Conservation (phyloP, 805 yeast species). For the Kodamaea laetipori region DNA sequence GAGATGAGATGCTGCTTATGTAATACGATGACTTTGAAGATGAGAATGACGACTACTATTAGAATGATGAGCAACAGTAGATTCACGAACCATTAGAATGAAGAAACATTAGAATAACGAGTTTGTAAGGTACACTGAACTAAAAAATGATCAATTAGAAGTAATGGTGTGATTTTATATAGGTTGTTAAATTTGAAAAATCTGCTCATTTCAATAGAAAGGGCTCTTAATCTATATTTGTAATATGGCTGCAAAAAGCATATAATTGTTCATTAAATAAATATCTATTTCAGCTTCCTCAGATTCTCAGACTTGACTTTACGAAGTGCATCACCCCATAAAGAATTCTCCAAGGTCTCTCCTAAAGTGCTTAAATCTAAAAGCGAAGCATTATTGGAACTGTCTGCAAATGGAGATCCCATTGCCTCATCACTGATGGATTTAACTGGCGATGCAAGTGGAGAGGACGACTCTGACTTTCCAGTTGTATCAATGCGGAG, state of each 20-base stretch:
- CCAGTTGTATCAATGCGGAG: conserved; percentile 20
- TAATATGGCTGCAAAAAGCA: no score
- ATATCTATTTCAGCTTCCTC: conserved; percentile 6
- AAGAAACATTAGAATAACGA: no score
- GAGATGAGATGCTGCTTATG: neutral
- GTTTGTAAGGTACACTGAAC: no score
- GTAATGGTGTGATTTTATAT: no score
- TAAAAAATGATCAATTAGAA: no score
- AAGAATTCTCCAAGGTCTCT: conserved; percentile 26
- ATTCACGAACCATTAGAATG: no score
- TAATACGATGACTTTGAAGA: neutral
- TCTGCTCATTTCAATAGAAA: no score
- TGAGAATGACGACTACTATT: no score
- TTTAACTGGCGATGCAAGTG: neutral
- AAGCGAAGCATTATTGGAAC: conserved; percentile 16
- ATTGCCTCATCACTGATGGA: conserved; percentile 13
- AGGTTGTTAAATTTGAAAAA: no score
- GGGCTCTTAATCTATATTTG: no score
- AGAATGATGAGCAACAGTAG: no score
- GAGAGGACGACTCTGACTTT: neutral
- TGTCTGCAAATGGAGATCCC: conserved; percentile 20
- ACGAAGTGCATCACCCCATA: conserved; percentile 30
- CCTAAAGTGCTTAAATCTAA: conserved; percentile 27
- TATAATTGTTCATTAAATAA: no score
- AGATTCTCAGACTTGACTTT: conserved; percentile 18